A percentile compares a stretch with the other conserved stretches of the same genome.
These are phyloP conservation scores for Flaveria robusta DNA, from an alignment of 129 eudicot genomes.

Conservation along the genomic window DNA sequence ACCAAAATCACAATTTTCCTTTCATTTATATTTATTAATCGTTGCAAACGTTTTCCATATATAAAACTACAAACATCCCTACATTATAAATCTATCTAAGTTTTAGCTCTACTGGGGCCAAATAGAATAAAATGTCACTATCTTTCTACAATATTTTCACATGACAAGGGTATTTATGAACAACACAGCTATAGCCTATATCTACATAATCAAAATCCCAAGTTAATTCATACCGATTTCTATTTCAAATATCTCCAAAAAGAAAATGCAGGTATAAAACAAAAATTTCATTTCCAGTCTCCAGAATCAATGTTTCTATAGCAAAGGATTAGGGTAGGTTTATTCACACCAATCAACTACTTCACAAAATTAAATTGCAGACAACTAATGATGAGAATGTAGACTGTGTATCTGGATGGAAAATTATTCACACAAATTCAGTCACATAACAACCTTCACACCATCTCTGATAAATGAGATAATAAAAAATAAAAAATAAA, in stretches of 20 bases:
- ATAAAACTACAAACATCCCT: not conserved
- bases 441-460: slow-evolving; percentile 5
- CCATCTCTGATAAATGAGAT: not conserved
- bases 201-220: not conserved
- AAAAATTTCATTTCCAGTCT: not conserved
- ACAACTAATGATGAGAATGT: not conserved
- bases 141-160: not conserved
- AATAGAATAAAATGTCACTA: not conserved
- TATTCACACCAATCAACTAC: slow-evolving; percentile 4
- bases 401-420: no score
- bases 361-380: not conserved
- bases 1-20: not conserved
- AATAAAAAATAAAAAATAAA: no score
- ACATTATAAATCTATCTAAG: not conserved
- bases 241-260: not conserved
- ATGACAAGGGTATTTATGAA: not conserved
- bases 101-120: not conserved
- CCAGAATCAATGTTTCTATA: not conserved
- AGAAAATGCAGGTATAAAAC: not conserved
- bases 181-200: not conserved
- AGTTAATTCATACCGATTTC: not conserved
- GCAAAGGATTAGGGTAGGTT: not conserved
- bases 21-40: not conserved
- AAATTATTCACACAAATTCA: not conserved
- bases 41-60: not conserved